Conservation (phyloP, 2,329 filamentous ascomycete genomes). For the Cyanodermella asteris region DNA sequence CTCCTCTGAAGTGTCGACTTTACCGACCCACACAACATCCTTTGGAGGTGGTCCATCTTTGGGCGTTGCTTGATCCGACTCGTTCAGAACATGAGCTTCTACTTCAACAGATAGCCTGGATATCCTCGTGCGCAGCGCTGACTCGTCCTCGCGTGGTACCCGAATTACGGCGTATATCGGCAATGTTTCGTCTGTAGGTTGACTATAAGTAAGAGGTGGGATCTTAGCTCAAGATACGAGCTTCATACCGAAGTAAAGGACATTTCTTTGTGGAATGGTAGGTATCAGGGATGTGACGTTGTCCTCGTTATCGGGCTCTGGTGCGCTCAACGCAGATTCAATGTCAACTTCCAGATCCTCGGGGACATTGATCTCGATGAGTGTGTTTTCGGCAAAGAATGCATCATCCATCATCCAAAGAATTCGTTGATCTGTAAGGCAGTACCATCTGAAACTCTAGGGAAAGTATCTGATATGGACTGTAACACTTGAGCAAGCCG, state of each 20-base stretch:
- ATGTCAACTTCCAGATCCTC: too few species aligned
- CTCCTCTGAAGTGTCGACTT: constrained; percentile 4
- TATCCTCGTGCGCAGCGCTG: constrained; percentile 3
- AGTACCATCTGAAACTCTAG: too few species aligned
- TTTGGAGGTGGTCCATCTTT: constrained; percentile 1
- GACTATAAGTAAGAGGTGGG: constrained; percentile 8
- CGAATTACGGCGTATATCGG: constrained; percentile 5
- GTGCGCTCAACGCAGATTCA: constrained; percentile 25
- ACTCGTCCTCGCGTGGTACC: constrained; percentile 2
- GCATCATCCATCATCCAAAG: too few species aligned
- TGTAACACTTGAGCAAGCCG: too few species aligned
- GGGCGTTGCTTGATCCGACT: constrained; percentile 1
- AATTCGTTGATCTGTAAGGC: too few species aligned
- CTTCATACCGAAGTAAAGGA: constrained; percentile 8
- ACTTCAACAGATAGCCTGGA: constrained; percentile 4
- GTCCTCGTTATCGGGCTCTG: constrained; percentile 24
- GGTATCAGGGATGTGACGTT: too few species aligned
- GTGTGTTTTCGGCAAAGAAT: too few species aligned
- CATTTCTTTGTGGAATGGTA: constrained; percentile 4
- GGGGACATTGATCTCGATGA: too few species aligned
- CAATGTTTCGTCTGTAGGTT: constrained; percentile 6
- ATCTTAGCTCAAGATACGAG: not conserved
- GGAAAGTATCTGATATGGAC: too few species aligned
- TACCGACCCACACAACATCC: constrained; percentile 7
- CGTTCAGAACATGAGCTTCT: constrained; percentile 5